Base-by-base conservation (phyloP, 331 rosid species). In the Dryas integrifolia region DNA sequence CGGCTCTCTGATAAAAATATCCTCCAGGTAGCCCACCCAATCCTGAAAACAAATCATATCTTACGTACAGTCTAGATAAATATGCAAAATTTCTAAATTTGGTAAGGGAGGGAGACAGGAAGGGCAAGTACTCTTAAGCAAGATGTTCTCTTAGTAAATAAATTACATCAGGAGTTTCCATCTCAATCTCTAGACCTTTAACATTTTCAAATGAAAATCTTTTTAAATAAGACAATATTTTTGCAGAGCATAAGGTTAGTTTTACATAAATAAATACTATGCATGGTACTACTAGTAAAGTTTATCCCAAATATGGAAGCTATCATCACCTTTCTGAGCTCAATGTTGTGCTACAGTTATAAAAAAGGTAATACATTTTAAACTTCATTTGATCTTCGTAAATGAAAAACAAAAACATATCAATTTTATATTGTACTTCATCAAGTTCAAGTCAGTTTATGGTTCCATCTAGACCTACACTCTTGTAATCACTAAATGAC, bases 21-120 rank as follows among this genome's bases (percentile, higher is more conserved):
- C 98, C 98, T 68, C 96, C 92, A 50, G 96, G 84, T 0, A 26
- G 2, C 68, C 97, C 96, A 58, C 97, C 96, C 98, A 96, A 94
- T 64, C 97, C 97, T 94, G 88, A 26, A 66, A 47, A 68, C 30
- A 30, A 18, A 15, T 58, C 41, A 62, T 24, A 47, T 41, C 14
- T 58, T 26, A 26, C 30, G 2, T 26, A 26, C 30, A 67, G 30
- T 77, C n/a, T 4, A 61, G 13, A 65, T 44, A 44, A 40, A 45
- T 21, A 26, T 45, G 69, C 38, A 65, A 26, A 44, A 13, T 58
- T 58, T 45, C 56, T 5, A 58, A 2, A 71, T 24, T 26, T 14
- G 15, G 53, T 39, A 15, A 26, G 30, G 30, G 30, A 26, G 1
- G 2, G 30, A 26, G 30, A 26, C 30, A 26, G 30, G 30, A 26